A percentile compares a stretch with the other conserved stretches of the same genome.
These are phyloP conservation scores for Acorus calamus DNA, from an alignment of 106 monocot species.

Conservation along the genomic window DNA sequence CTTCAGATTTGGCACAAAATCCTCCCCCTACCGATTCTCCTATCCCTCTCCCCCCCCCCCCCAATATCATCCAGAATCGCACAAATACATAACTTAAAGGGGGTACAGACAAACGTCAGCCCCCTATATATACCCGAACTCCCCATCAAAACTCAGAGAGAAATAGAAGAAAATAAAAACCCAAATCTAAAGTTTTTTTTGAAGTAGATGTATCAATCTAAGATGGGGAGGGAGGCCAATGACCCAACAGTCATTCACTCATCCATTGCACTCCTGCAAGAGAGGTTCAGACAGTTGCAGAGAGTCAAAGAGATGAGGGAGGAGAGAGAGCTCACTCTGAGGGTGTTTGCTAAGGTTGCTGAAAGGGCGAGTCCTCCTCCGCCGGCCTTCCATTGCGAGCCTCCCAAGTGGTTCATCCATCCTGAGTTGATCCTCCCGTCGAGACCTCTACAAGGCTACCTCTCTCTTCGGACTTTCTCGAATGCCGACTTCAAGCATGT, in stretches of 20 bases:
- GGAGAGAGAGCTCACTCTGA: constrained; percentile 17
- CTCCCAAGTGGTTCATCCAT: constrained; percentile 9
- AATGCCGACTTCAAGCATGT: neutral
- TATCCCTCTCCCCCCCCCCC: neutral
- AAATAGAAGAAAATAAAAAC: too few species aligned
- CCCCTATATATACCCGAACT: constrained; percentile 1
- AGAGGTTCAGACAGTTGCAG: constrained; percentile 44
- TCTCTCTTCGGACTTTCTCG: neutral
- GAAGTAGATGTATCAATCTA: too few species aligned
- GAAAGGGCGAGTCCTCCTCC: neutral
- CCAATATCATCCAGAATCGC: constrained; percentile 12
- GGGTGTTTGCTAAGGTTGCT: constrained; percentile 1
- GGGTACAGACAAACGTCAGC: constrained; percentile 3
- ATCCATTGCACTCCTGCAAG: constrained; percentile 40
- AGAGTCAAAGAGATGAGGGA: constrained; percentile 33
- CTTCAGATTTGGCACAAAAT: constrained; percentile 8
- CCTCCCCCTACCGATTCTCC: constrained; percentile 20
- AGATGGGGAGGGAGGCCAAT: constrained; percentile 11
- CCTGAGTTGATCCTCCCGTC: constrained; percentile 12
- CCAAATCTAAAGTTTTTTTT: neutral
- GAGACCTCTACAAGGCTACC: constrained; percentile 9
- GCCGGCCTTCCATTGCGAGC: neutral
- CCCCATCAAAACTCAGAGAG: neutral
- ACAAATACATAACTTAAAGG: constrained; percentile 12
- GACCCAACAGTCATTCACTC: constrained; percentile 9